Evolutionary conservation across 148 eudicot species (phyloP), one percentile per base, ranked within the genome.

Genomic region (Polygonum aviculare): DNA sequence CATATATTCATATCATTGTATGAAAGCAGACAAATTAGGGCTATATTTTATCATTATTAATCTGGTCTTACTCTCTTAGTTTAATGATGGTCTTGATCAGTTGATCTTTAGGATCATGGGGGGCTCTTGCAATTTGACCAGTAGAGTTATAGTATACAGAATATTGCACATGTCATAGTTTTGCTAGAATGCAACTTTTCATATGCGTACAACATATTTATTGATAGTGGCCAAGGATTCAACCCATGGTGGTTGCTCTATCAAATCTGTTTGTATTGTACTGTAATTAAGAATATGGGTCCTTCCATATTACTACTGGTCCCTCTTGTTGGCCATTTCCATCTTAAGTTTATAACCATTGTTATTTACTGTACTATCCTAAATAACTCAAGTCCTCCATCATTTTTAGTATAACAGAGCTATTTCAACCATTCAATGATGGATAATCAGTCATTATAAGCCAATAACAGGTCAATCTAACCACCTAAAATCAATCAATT

Each of bases 11-110:
- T 14, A 60, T 26, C 67, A 63, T 2, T 31, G 35, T 67, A 44
- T 67, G 21, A 16, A 67, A 67, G 38, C 72, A 67, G 72, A 67
- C 72, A 67, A 67, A 38, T 67, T 67, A 67, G 8, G 44, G 14
- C 45, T 45, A 67, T 14, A 31, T 67, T n/a, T 31, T 63, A 31
- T 21, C 31, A 57, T 9, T 19, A 11, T 50, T 50, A 18, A 21
- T 21, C 31, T 19, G 33, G 7, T 7, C 19, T 22, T 18, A 19
- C 31, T 22, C 33, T 18, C 59, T 7, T 54, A 54, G 5, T n/a
- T 7, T 14, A 54, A 54, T 54, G 22, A n/a, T 54, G 26, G 12
- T 60, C 67, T 22, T 22, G 14, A 22, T 26, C 31, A 26, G 31
- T 26, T 26, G 31, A 0, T 60, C 21, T 59, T 22, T 59, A 21